These are phyloP conservation scores for Fusarium agapanthi DNA, from an alignment of 2,329 filamentous ascomycete species.

Conservation along the genomic window DNA sequence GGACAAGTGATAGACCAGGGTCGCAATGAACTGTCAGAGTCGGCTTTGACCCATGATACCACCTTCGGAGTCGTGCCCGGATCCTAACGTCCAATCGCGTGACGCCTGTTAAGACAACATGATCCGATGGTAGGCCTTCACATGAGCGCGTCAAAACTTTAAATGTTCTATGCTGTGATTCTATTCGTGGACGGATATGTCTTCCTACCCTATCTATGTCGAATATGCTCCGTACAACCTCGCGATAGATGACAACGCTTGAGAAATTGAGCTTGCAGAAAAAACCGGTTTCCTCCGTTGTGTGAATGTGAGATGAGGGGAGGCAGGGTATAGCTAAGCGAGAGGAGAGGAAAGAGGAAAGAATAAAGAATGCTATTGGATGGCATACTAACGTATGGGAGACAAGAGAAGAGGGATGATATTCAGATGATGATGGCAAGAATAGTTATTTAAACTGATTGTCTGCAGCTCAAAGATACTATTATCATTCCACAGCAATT, in stretches of 20 bases:
- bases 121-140: background rate
- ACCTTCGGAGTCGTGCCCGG: background rate
- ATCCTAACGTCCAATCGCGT: background rate
- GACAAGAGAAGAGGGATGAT: rapidly evolving
- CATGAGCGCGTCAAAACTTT: background rate
- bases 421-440: background rate
- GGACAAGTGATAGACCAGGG: background rate
- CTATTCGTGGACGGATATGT: background rate
- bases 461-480: rapidly evolving
- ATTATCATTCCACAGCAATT: too few species aligned
- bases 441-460: background rate
- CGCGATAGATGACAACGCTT: too few species aligned
- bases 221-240: background rate
- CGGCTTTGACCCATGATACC: background rate
- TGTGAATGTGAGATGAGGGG: background rate
- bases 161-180: rapidly evolving
- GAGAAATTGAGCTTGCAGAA: too few species aligned
- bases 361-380: background rate
- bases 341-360: background rate
- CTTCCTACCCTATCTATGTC: background rate
- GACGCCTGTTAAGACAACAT: background rate
- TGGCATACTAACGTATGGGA: rapidly evolving
- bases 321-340: background rate
- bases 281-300: too few species aligned
- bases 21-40: background rate